Base-by-base conservation (phyloP, 495 filamentous ascomycete species). In the Achaetomiella virescens region DNA sequence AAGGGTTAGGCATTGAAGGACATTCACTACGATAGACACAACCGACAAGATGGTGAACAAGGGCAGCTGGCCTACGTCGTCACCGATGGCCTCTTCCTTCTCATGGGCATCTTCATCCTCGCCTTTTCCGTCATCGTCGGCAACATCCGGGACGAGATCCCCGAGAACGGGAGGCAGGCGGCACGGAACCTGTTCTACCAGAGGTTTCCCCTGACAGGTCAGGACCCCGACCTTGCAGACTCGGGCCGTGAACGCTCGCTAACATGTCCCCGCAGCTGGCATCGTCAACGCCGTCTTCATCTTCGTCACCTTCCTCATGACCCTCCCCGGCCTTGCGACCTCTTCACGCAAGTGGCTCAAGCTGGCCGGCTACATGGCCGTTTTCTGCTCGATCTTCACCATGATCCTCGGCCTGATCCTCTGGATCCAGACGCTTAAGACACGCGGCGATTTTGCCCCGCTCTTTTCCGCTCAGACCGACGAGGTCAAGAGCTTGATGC, bases 381-480 rank as follows among this genome's bases (percentile, higher is more conserved):
- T 83, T 27, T 59, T 82, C 48, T 84, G 79, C 69, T 75, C 75
- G 10, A 41, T 83, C 29, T 87, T 86, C 67, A 88, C 81, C 25
- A 69, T 89, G 61, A 62, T 78, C 44, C 67, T 89, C 6, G 87
- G 87, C 21, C 64, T 90, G 47, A 72, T 77, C 35, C 70, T 89
- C 52, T 90, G 87, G 87, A 78, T 88, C 58, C 66, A 80, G 50
- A 90, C 87, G 3, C 74, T 90, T 53, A 77, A 74, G 63, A 84
- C 82, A 25, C 76, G 82, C 57, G 69, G 72, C 4, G 80, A 81
- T 37, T 77, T 88, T 57, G 64, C 64, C 38, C 61, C 63, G 0
- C 69, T 84, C 42, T 90, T 84, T 79, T 70, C 63, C 7, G 52
- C 66, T n/a, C 81, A 86, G 63, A 58, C 72, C 11, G 44, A 71